Percentiles rank a stretch among this genome's conserved stretches.
These are phyloP conservation scores for Penicillium hesseltinei DNA, from an alignment of 2,329 filamentous ascomycete species.

Conservation along the genomic window DNA sequence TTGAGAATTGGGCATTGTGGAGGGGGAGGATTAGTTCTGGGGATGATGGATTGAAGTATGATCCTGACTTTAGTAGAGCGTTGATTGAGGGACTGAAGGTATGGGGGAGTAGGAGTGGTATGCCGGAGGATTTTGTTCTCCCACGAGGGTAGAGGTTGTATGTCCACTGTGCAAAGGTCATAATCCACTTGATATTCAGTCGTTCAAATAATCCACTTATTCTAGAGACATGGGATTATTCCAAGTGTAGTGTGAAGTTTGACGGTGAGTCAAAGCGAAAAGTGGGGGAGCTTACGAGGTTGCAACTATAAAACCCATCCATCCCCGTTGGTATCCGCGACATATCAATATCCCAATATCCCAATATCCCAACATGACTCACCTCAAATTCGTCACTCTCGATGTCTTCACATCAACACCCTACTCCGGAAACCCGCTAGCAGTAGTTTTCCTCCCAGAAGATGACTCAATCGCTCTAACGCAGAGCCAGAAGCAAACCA, in stretches of 20 bases:
- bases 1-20: conserved; percentile 48
- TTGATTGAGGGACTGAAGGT: conserved; percentile 19
- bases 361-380: conserved; percentile 21
- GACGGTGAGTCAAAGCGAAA: background rate
- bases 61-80: conserved; percentile 18
- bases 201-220: background rate
- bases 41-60: conserved; percentile 22
- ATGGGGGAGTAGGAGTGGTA: conserved; percentile 19
- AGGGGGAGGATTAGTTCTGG: conserved; percentile 25
- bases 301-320: background rate
- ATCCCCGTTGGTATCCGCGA: background rate
- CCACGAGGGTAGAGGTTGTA: background rate
- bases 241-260: background rate
- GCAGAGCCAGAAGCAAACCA: conserved; percentile 52
- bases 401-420: conserved; percentile 45
- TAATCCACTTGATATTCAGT: background rate
- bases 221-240: background rate
- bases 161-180: background rate
- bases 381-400: conserved; percentile 36
- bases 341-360: background rate
- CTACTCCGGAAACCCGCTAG: conserved; percentile 55
- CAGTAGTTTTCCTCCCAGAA: conserved; percentile 50
- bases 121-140: conserved; percentile 16
- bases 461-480: conserved; percentile 33
- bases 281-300: background rate